Base-by-base conservation (phyloP, 2,329 filamentous ascomycete species). In the Epichloe gansuensis region DNA sequence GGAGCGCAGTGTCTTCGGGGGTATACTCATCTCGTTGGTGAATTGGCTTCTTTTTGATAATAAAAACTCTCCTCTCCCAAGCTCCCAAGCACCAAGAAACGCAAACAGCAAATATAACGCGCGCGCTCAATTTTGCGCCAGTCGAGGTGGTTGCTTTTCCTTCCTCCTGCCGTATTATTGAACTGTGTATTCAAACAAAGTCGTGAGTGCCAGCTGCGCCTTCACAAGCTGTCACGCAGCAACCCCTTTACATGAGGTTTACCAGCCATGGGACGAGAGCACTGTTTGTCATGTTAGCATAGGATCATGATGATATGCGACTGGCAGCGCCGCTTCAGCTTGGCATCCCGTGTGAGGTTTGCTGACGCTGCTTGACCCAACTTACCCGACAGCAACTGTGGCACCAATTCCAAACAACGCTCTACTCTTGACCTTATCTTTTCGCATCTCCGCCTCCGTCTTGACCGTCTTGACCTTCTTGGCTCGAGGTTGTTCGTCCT, bases 321-420 rank as follows among this genome's bases (percentile, higher is more conserved):
- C 25, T 12, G 43, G 21, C 13, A n/a, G 37, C 13, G 13, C 15
- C 37, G 13, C 37, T 28, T 9, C 25, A 31, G 23, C 43, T 13
- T 46, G 43, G 15, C 23, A 31, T 17, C 43, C 43, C 23, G 17
- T 21, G 5, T 11, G 21, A 44, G 28, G 44, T 13, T 23, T 25
- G 51, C 50, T 15, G 38, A 23, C 15, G 2, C 6, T 4, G 25
- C 12, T 9, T 15, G 31, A 31, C 31, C 31, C 31, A 15, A 85
- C 90, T 74, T 80, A 97, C 93, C 91, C 91, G 68, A 96, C 79
- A 53, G 88, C 88, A 66, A 96, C 77, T 46, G 88, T 93, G 54
- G 89, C 89, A 57, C 85, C 88, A 51, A 97, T 80, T 54, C 93
- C 91, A 57, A 95, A 78, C 56, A 95, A 74, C 46, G 93, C 89